These are phyloP conservation scores for Trichoderma sp. DNA, from an alignment of 2,329 filamentous ascomycete species.

Conservation along the genomic window DNA sequence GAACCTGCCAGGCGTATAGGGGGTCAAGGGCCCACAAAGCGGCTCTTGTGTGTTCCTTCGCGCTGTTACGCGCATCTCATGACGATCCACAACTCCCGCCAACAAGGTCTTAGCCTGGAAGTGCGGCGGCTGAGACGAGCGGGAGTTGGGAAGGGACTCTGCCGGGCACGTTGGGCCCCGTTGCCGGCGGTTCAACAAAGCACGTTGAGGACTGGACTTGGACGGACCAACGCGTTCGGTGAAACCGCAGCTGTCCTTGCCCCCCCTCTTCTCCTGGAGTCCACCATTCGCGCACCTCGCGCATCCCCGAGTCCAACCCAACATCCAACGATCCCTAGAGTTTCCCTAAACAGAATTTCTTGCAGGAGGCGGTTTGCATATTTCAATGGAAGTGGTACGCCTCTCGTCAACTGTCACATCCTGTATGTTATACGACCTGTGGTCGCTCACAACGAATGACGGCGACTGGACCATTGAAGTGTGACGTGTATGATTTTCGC, in stretches of 20 bases:
- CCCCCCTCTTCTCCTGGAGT: not conserved
- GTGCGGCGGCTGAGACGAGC: not conserved
- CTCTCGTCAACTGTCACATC: constrained; percentile 15
- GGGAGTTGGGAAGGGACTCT: constrained; percentile 8
- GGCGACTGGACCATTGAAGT: not conserved
- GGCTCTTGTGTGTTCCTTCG: not conserved
- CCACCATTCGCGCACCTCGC: not conserved
- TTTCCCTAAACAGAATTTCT: constrained; percentile 18
- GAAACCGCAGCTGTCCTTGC: not conserved
- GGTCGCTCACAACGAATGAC: not conserved
- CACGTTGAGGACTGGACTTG: not conserved
- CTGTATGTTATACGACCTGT: not conserved
- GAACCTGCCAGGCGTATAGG: not conserved
- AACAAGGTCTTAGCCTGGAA: constrained; percentile 1
- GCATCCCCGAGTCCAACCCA: not conserved
- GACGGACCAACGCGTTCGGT: constrained; percentile 4
- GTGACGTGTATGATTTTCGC: constrained; percentile 20
- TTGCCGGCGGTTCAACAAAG: not conserved
- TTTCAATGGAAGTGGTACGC: not conserved
- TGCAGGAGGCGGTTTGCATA: constrained; percentile 9
- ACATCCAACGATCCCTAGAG: not conserved
- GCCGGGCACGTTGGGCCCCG: not conserved
- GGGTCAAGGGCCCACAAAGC: constrained; percentile 2
- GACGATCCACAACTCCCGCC: constrained; percentile 18
- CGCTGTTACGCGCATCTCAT: not conserved